A percentile compares a stretch with the other conserved stretches of the same genome.
Conservation (phyloP, 2,329 filamentous ascomycete genomes). For the Pseudogymnoascus sp. region DNA sequence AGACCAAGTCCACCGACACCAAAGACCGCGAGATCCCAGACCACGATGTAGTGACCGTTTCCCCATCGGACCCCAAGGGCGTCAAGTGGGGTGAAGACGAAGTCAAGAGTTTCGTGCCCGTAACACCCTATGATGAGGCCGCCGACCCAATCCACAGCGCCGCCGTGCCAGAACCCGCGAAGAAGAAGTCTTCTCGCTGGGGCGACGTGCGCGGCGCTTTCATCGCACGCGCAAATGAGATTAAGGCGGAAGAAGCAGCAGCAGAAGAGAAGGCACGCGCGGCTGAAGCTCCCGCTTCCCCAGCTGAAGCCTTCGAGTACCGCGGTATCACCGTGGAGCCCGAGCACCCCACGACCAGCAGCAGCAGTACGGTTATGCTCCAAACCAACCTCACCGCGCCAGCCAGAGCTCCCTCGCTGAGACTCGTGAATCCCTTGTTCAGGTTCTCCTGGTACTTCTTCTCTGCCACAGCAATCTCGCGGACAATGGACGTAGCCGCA, state of each 20-base stretch:
- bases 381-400: too few species aligned
- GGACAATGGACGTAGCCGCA: slow-evolving; percentile 54
- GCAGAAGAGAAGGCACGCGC: slow-evolving; percentile 12
- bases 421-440: slow-evolving; percentile 77
- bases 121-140: slow-evolving; percentile 42
- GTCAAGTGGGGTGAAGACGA: slow-evolving; percentile 61
- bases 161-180: neutral
- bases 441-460: slow-evolving; percentile 95
- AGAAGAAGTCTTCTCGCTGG: slow-evolving; percentile 5
- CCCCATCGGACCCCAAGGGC: slow-evolving; percentile 38
- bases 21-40: slow-evolving; percentile 1
- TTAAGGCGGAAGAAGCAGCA: neutral
- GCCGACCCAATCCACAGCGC: neutral
- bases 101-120: slow-evolving; percentile 56
- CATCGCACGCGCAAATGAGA: neutral
- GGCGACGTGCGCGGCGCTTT: neutral
- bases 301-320: slow-evolving; percentile 21
- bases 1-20: neutral
- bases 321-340: slow-evolving; percentile 23
- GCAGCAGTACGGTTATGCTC: too few species aligned
- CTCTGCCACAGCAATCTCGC: slow-evolving; percentile 71
- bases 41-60: neutral
- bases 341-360: too few species aligned
- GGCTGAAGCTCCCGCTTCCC: slow-evolving; percentile 15
- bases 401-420: slow-evolving; percentile 94